phyloP scores from a whole-genome alignment of 352 stramenopile genomes.

The Pythium apleroticum region DNA sequence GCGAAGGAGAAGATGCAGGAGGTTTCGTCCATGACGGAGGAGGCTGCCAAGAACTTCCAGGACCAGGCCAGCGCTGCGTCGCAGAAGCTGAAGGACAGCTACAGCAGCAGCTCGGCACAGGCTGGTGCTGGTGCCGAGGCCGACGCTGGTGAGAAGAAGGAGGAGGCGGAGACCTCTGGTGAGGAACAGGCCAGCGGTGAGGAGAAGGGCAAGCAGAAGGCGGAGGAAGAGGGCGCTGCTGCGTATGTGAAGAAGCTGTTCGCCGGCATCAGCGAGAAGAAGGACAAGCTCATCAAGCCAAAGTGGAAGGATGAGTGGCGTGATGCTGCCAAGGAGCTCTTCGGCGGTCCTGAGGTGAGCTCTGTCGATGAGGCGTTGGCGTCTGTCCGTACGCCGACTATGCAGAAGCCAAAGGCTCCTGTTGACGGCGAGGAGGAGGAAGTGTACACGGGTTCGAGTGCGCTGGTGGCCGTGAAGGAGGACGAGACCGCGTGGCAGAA shows the following conservation, averaged over 20 bases:
- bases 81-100: slow-evolving; percentile 64
- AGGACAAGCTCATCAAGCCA: slow-evolving; percentile 62
- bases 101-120: slow-evolving; percentile 34
- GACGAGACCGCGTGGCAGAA: slow-evolving; percentile 93
- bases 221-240: slow-evolving; percentile 31
- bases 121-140: slow-evolving; percentile 7
- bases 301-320: slow-evolving; percentile 71
- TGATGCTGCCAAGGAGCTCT: slow-evolving; percentile 73
- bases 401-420: slow-evolving; percentile 33
- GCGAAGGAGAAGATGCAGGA: slow-evolving; percentile 68
- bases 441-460: slow-evolving; percentile 65
- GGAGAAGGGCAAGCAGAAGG: slow-evolving; percentile 8
- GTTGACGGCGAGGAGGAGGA: slow-evolving; percentile 38
- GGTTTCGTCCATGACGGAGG: slow-evolving; percentile 51
- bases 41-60: slow-evolving; percentile 57
- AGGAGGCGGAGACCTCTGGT: background rate
- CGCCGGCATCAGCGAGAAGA: slow-evolving; percentile 42
- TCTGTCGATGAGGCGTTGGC: slow-evolving; percentile 76
- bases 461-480: slow-evolving; percentile 90
- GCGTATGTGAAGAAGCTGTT: slow-evolving; percentile 68
- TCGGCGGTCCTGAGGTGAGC: slow-evolving; percentile 68
- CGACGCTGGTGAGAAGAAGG: slow-evolving; percentile 22
- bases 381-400: slow-evolving; percentile 55
- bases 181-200: background rate
- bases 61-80: slow-evolving; percentile 57